Conservation (phyloP, 495 filamentous ascomycete genomes). For the Trichoderma erinaceum region DNA sequence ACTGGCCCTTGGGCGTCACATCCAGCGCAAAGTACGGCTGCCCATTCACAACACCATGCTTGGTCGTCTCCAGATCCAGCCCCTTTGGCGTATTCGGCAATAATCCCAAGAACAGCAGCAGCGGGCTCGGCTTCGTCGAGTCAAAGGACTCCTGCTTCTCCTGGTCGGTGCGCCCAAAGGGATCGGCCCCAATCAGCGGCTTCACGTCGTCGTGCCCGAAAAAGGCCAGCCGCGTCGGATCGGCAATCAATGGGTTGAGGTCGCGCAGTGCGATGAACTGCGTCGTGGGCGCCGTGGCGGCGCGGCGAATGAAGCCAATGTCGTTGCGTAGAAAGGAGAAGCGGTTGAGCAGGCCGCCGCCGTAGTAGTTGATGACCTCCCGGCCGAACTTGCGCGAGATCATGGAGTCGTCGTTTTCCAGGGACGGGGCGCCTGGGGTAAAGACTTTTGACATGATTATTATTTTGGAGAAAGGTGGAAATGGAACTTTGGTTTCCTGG, state of each 20-base stretch:
- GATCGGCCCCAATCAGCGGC: constrained; percentile 61
- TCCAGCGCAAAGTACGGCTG: constrained; percentile 84
- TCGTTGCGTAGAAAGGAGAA: constrained; percentile 82
- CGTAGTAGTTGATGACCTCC: constrained; percentile 94
- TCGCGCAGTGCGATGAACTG: constrained; percentile 73
- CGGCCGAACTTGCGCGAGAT: constrained; percentile 80
- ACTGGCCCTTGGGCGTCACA: constrained; percentile 63
- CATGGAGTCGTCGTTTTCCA: constrained; percentile 67
- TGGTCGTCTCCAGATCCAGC: constrained; percentile 28
- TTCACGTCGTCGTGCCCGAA: constrained; percentile 56
- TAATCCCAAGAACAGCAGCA: constrained; percentile 80
- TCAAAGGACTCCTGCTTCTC: constrained; percentile 68
- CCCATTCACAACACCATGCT: constrained; percentile 56
- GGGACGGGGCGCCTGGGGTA: constrained; percentile 32
- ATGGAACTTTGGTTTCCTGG: not conserved
- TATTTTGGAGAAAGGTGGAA: not conserved
- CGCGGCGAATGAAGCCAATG: constrained; percentile 68
- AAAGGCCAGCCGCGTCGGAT: constrained; percentile 51
- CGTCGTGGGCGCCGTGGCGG: constrained; percentile 63
- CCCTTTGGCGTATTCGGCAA: constrained; percentile 46
- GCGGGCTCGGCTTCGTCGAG: constrained; percentile 55
- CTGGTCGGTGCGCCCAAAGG: constrained; percentile 66
- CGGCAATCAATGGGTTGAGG: constrained; percentile 63
- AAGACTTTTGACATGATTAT: constrained; percentile 20
- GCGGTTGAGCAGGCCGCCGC: constrained; percentile 57